Evolutionary conservation across 2,329 filamentous ascomycete species (phyloP), one percentile per base, ranked within the genome.

Genomic region (Pyrenochaeta sp.): DNA sequence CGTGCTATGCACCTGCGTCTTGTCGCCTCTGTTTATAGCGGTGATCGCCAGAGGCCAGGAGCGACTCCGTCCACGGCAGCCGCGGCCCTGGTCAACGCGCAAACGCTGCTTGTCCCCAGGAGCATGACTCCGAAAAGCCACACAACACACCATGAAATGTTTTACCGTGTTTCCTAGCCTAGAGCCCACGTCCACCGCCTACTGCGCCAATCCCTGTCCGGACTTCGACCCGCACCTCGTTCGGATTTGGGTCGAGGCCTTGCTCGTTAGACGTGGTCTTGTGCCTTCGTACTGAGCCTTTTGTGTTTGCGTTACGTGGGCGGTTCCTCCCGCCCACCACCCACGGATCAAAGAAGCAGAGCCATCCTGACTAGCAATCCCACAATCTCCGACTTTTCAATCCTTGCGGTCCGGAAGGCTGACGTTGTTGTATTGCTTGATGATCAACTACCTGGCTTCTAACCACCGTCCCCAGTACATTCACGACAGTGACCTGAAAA

Each of bases 271-370:
- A 32, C 21, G 42, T 39, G 23, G 11, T 31, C 18, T 27, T 27
- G 23, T 37, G 27, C 45, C 30, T 33, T 40, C 50, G 44, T 31
- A 17, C 27, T 7, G n/a, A n/a, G n/a, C 14, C 31, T 7, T n/a
- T 37, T 23, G 20, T 15, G 42, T 39, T n/a, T 23, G 45, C 51
- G 42, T 40, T 40, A 40, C 51, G 30, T 32, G 40, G n/a, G 17
- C 42, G 30, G 42, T 43, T 12, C 44, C 41, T 31, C 31, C 54
- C 44, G 50, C 46, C 20, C 42, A 32, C 36, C 37, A 37, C 37
- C 29, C n/a, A n/a, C n/a, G n/a, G n/a, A n/a, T 46, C 23, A 45
- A 46, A 41, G 30, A 54, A 31, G 45, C 45, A 40, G 50, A 31
- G 41, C 54, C 54, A 49, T 45, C 54, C 35, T 40, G 45, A 35